A percentile compares a stretch with the other conserved stretches of the same genome.
phyloP scores from a whole-genome alignment of 2,329 filamentous ascomycete genomes.

The Fusarium chaquense region DNA sequence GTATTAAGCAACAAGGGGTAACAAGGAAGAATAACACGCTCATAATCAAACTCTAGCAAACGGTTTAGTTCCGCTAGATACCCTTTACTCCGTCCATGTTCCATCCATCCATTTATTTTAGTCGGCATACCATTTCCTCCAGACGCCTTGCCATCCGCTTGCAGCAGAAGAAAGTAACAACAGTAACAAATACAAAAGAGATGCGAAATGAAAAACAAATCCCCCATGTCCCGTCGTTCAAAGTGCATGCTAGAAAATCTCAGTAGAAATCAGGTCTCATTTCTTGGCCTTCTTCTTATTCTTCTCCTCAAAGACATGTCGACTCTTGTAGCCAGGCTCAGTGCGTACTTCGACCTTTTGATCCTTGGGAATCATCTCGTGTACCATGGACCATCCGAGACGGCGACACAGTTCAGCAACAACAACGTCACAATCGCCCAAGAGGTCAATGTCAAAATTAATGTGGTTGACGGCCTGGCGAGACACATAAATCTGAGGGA shows the following conservation, averaged over 20 bases:
- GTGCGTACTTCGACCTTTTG: constrained; percentile 69
- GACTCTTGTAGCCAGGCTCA: constrained; percentile 52
- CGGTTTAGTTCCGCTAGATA: constrained; percentile 5
- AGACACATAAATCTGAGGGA: constrained; percentile 92
- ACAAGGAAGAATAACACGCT: not conserved
- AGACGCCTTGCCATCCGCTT: constrained; percentile 43
- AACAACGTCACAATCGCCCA: constrained; percentile 95
- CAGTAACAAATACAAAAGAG: constrained; percentile 9
- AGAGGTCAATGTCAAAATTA: constrained; percentile 94
- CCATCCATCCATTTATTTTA: constrained; percentile 28
- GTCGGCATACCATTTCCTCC: constrained; percentile 28
- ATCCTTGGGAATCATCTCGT: constrained; percentile 83
- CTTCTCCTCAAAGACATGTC: constrained; percentile 53
- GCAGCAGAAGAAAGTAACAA: constrained; percentile 10
- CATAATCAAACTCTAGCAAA: constrained; percentile 5
- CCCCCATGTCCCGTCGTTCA: not conserved
- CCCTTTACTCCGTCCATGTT: constrained; percentile 35
- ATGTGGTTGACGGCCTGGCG: constrained; percentile 87
- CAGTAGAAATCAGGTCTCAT: not conserved
- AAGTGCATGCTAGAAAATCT: too few species aligned
- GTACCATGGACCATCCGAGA: constrained; percentile 81
- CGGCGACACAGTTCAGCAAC: constrained; percentile 87
- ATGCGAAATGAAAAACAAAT: constrained; percentile 1
- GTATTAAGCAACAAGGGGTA: not conserved
- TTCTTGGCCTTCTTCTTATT: constrained; percentile 18